Conservation (phyloP, 208 protist genomes). For the Jaenimonas drosophilae region DNA sequence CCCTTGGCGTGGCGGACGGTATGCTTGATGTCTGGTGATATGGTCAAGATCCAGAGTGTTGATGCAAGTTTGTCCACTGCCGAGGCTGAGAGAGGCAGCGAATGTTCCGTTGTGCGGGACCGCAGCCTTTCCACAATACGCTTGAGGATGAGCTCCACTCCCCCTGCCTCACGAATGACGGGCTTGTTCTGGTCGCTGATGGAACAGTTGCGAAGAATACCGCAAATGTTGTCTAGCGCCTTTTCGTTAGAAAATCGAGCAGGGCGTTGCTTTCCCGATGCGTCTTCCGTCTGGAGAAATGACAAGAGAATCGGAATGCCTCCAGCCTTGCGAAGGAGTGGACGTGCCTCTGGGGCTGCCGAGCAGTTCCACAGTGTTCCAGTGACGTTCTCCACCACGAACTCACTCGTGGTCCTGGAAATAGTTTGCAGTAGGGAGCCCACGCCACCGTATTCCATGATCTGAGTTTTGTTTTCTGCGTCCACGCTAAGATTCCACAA, state of each 20-base stretch:
- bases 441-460: slow-evolving; percentile 85
- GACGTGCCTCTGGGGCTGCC: slow-evolving; percentile 65
- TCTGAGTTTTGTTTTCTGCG: slow-evolving; percentile 83
- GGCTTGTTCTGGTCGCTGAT: slow-evolving; percentile 91
- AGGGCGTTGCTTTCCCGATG: background rate
- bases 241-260: slow-evolving; percentile 62
- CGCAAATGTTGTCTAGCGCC: slow-evolving; percentile 85
- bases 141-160: slow-evolving; percentile 67
- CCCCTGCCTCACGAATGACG: slow-evolving; percentile 71
- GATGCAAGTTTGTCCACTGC: slow-evolving; percentile 85
- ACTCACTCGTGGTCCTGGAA: slow-evolving; percentile 39
- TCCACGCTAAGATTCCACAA: slow-evolving; percentile 92
- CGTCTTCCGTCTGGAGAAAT: slow-evolving; percentile 27
- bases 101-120: slow-evolving; percentile 1
- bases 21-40: slow-evolving; percentile 86
- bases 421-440: slow-evolving; percentile 67
- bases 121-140: slow-evolving; percentile 27
- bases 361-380: slow-evolving; percentile 93
- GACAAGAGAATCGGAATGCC: slow-evolving; percentile 75
- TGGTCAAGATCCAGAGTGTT: slow-evolving; percentile 88
- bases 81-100: slow-evolving; percentile 19
- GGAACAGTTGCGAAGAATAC: slow-evolving; percentile 88
- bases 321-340: slow-evolving; percentile 70
- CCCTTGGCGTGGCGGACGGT: slow-evolving; percentile 62
- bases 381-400: slow-evolving; percentile 84